phyloP scores from a whole-genome alignment of 2,329 filamentous ascomycete species.

The Clonostachys rhizophaga region DNA sequence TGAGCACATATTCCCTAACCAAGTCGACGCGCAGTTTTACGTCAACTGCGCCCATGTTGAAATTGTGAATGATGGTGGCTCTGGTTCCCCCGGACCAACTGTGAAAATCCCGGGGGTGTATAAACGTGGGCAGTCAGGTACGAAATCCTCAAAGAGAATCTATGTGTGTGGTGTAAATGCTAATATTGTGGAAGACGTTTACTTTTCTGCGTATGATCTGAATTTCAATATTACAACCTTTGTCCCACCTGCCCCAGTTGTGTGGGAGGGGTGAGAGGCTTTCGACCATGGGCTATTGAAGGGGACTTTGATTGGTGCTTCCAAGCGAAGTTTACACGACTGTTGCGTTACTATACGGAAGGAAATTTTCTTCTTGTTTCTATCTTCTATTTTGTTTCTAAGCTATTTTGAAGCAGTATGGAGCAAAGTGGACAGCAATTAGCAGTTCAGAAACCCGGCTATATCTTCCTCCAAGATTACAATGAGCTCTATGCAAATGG shows the following conservation, averaged over 20 bases:
- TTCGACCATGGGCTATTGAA: no score
- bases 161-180: not conserved
- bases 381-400: no score
- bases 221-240: not conserved
- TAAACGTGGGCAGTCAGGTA: slow-evolving; percentile 9
- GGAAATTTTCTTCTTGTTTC: no score
- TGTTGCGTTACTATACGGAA: no score
- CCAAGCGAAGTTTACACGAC: no score
- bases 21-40: slow-evolving; percentile 23
- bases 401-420: no score
- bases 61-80: slow-evolving; percentile 15
- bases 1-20: not conserved
- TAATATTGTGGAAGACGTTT: not conserved
- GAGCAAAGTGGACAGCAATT: no score
- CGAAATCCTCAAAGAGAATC: not conserved
- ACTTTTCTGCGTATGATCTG: slow-evolving; percentile 1
- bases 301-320: no score
- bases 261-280: not conserved
- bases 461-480: no score
- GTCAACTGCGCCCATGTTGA: slow-evolving; percentile 37
- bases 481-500: no score
- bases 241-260: not conserved
- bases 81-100: slow-evolving; percentile 9
- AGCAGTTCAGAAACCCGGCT: no score
- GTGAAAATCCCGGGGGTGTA: slow-evolving; percentile 19